phyloP scores from a whole-genome alignment of 208 protist genomes.

The Trypanosoma rangeli region DNA sequence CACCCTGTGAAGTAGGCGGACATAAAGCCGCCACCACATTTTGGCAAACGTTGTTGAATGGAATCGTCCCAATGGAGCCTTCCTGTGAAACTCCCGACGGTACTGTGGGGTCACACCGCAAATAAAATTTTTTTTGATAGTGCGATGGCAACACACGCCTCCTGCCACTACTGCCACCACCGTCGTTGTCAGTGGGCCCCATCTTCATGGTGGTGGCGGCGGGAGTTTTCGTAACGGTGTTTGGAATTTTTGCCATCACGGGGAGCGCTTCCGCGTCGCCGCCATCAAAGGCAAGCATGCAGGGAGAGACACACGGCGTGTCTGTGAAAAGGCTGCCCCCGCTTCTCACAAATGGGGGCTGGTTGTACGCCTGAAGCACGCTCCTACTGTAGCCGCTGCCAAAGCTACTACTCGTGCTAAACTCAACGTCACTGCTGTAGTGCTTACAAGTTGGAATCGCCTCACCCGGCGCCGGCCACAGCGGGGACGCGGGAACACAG shows the following conservation, averaged over 20 bases:
- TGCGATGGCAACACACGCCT: not conserved
- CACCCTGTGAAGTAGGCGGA: not conserved
- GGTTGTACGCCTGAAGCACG: not conserved
- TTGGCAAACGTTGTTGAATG: not conserved
- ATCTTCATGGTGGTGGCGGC: not conserved
- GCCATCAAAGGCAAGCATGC: no score
- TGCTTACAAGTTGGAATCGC: not conserved
- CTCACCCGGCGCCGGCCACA: not conserved
- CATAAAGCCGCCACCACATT: not conserved
- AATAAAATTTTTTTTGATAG: not conserved
- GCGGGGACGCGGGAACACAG: constrained; percentile 1
- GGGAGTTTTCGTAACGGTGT: not conserved
- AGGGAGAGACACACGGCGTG: no score
- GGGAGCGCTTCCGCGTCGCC: no score
- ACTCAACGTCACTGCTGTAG: not conserved
- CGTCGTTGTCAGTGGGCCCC: not conserved
- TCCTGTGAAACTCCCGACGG: not conserved
- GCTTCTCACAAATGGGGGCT: not conserved
- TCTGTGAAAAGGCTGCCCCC: no score
- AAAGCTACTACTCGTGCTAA: not conserved
- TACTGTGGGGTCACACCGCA: not conserved
- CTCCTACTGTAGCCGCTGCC: not conserved
- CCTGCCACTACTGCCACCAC: not conserved
- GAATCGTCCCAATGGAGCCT: not conserved
- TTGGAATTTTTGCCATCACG: no score